phyloP scores from a whole-genome alignment of 2,329 filamentous ascomycete genomes.

The Neopestalotiopsis sp. region DNA sequence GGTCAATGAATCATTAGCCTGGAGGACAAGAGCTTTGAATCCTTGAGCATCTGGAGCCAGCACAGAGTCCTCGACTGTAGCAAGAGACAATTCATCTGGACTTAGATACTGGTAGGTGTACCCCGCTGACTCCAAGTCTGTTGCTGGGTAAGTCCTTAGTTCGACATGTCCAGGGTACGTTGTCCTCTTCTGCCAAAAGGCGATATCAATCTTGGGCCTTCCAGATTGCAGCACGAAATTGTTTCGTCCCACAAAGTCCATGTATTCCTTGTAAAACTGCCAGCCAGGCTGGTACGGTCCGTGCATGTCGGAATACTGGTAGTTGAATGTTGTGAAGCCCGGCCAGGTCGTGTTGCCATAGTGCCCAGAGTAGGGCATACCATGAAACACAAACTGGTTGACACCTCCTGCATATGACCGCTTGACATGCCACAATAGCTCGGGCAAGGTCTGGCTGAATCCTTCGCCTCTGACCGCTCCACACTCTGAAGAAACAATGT shows the following conservation, averaged over 20 bases:
- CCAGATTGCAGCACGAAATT: not conserved
- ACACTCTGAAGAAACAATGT: not conserved
- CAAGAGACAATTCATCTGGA: not conserved
- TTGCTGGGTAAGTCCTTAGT: not conserved
- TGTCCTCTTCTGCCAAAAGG: not conserved
- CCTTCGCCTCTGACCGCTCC: not conserved
- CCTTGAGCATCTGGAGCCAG: not conserved
- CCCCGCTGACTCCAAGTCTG: not conserved
- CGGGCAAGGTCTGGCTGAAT: not conserved
- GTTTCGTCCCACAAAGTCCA: not conserved
- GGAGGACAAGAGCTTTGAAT: not conserved
- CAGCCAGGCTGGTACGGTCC: not conserved
- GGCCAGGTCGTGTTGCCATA: constrained; percentile 8
- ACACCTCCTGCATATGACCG: not conserved
- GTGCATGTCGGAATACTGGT: not conserved
- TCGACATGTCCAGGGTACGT: not conserved
- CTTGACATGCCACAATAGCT: not conserved
- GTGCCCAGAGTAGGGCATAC: not conserved
- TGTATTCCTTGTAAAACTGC: not conserved
- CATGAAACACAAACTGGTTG: not conserved
- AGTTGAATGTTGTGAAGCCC: not conserved
- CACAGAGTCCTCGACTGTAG: not conserved
- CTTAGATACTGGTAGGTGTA: constrained; percentile 2
- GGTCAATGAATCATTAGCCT: not conserved
- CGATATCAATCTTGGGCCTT: not conserved